Percentiles rank a stretch among this genome's conserved stretches.
phyloP scores from a whole-genome alignment of 345 rosid species.

The Pistacia vera region DNA sequence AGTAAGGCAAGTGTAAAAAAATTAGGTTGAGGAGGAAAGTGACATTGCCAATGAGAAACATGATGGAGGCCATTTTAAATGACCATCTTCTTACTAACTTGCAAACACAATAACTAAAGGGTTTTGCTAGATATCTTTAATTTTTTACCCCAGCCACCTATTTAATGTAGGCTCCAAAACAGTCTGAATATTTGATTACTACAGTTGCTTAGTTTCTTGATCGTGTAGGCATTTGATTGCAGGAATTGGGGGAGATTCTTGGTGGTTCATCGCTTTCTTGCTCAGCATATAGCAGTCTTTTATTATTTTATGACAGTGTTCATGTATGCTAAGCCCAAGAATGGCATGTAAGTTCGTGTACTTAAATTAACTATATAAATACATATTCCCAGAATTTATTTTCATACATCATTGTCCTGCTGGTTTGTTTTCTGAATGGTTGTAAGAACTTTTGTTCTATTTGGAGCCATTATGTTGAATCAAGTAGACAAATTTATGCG shows the following conservation, averaged over 20 bases:
- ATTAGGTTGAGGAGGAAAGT: neutral
- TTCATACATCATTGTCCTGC: neutral
- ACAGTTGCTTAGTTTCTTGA: conserved; percentile 14
- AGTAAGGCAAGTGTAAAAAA: neutral
- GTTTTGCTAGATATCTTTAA: neutral
- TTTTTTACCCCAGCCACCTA: neutral
- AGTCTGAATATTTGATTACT: neutral
- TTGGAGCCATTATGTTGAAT: neutral
- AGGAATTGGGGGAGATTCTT: conserved; percentile 97
- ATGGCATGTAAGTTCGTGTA: conserved; percentile 84
- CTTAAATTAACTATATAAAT: conserved; percentile 5
- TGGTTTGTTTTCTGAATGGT: neutral
- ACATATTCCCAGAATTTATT: neutral
- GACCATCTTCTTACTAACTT: neutral
- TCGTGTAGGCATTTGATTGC: conserved; percentile 29
- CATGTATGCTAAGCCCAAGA: conserved; percentile 96
- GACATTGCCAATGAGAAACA: neutral
- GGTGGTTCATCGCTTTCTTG: conserved; percentile 97
- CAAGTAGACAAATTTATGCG: neutral
- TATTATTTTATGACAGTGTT: conserved; percentile 89
- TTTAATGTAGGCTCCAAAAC: neutral
- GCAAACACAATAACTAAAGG: neutral
- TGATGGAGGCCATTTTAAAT: neutral
- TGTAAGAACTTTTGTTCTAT: neutral
- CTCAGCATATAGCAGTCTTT: conserved; percentile 73